Percentiles rank a stretch among this genome's conserved stretches.
Conservation (phyloP, 2,329 filamentous ascomycete genomes). For the Botrytis paeoniae region DNA sequence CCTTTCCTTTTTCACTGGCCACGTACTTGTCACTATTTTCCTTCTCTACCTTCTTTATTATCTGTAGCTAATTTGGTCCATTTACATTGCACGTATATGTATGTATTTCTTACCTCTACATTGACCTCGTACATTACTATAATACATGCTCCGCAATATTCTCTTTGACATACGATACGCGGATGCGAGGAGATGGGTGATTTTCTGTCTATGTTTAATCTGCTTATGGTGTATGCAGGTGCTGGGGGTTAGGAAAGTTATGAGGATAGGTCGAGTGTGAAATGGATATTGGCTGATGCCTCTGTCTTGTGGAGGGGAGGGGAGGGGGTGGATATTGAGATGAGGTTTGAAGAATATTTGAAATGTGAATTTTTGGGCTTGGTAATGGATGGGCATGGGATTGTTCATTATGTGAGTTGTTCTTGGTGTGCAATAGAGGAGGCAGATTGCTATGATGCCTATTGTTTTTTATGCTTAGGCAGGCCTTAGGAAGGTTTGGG, state of each 20-base stretch:
- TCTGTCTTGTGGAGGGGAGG: too few relatives aligned
- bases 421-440: not conserved
- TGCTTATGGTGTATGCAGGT: too few relatives aligned
- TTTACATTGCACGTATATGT: not conserved
- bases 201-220: too few relatives aligned
- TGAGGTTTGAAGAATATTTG: not conserved
- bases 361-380: not conserved
- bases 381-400: not conserved
- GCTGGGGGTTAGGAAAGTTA: too few relatives aligned
- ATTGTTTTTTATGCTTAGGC: not conserved
- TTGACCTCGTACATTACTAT: not conserved
- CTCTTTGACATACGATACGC: not conserved
- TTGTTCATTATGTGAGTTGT: not conserved
- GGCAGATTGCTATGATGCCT: not conserved
- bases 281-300: too few relatives aligned
- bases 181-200: not conserved
- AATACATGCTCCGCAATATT: not conserved
- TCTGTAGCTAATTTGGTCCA: not conserved
- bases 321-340: not conserved
- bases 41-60: not conserved
- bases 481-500: not conserved
- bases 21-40: not conserved
- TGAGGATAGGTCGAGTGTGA: not conserved
- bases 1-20: not conserved
- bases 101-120: not conserved